These are phyloP conservation scores for Populus davidiana DNA, from an alignment of 345 rosid species.

Conservation along the genomic window DNA sequence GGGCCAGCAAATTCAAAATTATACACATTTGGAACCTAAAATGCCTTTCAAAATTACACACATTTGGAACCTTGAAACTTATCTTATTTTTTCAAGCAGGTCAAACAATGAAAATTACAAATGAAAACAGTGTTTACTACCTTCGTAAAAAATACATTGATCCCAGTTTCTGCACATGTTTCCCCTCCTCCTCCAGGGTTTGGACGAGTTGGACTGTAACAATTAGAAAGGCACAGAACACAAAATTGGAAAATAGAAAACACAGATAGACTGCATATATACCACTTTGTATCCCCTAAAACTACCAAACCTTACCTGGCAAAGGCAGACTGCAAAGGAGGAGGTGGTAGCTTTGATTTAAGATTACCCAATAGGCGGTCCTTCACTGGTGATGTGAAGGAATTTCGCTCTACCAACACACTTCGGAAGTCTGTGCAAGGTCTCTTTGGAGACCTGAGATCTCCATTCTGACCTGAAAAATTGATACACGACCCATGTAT, in stretches of 20 bases:
- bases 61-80: background rate
- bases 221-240: conserved; percentile 5
- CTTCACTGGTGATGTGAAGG: conserved; percentile 31
- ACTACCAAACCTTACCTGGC: conserved; percentile 24
- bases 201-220: conserved; percentile 82
- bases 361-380: conserved; percentile 28
- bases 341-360: conserved; percentile 31
- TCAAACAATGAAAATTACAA: background rate
- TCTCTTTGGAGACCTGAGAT: conserved; percentile 44
- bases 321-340: conserved; percentile 35
- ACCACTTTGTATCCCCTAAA: background rate
- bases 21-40: too few species aligned
- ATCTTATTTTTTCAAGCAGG: background rate
- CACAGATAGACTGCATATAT: background rate
- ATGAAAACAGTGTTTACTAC: conserved; percentile 31
- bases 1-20: too few species aligned
- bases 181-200: conserved; percentile 96
- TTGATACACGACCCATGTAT: background rate
- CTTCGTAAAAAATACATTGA: conserved; percentile 81
- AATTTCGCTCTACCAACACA: conserved; percentile 71
- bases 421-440: conserved; percentile 65
- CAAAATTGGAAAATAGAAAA: background rate
- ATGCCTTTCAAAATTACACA: background rate
- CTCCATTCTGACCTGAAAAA: conserved; percentile 82
- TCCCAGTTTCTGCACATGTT: conserved; percentile 97